Evolutionary conservation across 2,329 filamentous ascomycete species (phyloP).

Genomic region (Trichoderma simmonsii): DNA sequence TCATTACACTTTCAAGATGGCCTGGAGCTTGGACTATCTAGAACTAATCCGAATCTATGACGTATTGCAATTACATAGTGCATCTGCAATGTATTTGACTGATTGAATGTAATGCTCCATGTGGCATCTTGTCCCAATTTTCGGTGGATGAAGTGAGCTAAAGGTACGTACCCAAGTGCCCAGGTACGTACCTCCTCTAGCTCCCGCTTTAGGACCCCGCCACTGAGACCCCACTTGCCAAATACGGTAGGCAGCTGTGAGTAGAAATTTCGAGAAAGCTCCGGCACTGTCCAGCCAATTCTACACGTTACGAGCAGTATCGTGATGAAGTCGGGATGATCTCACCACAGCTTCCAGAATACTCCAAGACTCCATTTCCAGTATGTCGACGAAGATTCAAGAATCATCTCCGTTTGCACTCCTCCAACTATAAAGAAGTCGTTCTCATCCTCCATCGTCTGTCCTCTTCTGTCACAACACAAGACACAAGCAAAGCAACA

Average conservation of each 20-base stretch:
- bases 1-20: background rate
- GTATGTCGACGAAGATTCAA: background rate
- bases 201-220: background rate
- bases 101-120: background rate
- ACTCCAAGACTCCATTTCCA: background rate
- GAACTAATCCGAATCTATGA: accelerated
- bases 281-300: background rate
- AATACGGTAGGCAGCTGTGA: background rate
- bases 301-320: background rate
- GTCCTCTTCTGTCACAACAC: background rate
- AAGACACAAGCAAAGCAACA: background rate
- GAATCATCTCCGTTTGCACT: background rate
- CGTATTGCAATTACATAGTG: background rate
- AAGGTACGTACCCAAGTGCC: background rate
- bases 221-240: background rate
- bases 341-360: background rate
- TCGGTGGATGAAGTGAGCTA: background rate
- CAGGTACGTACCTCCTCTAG: background rate
- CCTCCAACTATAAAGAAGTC: conserved; percentile 11
- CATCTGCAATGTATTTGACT: background rate
- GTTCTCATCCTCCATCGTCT: background rate
- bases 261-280: background rate
- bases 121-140: background rate
- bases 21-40: background rate
- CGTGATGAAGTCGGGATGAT: background rate